phyloP scores from a whole-genome alignment of 192 early-diverging fungal species.

The Diversispora epigaea region DNA sequence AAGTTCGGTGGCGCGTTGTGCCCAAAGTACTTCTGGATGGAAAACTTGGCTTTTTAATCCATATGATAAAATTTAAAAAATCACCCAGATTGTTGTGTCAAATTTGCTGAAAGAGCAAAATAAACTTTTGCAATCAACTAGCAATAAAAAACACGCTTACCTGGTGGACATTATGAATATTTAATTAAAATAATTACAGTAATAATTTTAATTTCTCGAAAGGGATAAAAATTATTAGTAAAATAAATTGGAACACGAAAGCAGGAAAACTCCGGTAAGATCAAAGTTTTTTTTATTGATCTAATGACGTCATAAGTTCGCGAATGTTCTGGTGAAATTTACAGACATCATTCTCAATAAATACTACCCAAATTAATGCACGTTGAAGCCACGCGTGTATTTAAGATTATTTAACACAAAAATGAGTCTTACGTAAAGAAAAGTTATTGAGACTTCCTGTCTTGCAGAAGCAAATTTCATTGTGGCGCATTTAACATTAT shows the following conservation, averaged over 20 bases:
- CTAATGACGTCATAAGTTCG: constrained; percentile 2
- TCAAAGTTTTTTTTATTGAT: not conserved
- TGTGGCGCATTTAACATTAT: not conserved
- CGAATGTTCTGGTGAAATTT: constrained; percentile 13
- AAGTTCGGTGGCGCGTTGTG: constrained; percentile 78
- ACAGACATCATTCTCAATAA: too few species aligned
- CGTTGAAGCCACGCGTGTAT: too few species aligned
- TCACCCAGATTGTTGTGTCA: not conserved
- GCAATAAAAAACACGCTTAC: too few species aligned
- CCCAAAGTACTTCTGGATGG: constrained; percentile 74
- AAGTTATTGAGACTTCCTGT: too few species aligned
- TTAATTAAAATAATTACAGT: too few species aligned
- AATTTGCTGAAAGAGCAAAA: not conserved
- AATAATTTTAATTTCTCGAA: too few species aligned
- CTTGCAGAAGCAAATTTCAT: not conserved
- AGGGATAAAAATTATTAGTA: not conserved
- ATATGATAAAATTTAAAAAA: not conserved
- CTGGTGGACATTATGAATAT: too few species aligned
- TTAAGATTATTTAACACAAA: too few species aligned
- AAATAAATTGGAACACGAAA: not conserved
- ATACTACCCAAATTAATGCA: too few species aligned
- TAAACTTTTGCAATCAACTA: not conserved
- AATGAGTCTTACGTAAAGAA: too few species aligned
- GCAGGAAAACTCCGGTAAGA: not conserved
- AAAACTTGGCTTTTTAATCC: not conserved